Evolutionary conservation across 2,329 filamentous ascomycete genomes (phyloP).

Genomic region (Aspergillus niger): DNA sequence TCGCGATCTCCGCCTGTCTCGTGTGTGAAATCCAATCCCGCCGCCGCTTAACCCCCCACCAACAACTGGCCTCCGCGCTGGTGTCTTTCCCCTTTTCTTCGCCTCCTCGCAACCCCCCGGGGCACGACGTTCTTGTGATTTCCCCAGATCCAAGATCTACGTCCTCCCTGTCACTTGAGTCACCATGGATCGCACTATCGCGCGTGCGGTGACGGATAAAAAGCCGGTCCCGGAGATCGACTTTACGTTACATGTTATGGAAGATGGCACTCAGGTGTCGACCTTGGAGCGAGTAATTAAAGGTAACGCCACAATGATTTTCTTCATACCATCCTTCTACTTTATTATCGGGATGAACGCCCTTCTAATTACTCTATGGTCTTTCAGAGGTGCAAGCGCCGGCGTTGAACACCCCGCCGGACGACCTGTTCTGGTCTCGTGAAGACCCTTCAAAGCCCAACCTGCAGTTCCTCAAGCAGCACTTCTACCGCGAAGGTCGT

Average conservation of each 20-base stretch:
- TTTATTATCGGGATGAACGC: background rate
- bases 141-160: constrained; percentile 10
- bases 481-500: constrained; percentile 96
- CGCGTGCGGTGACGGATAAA: constrained; percentile 92
- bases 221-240: constrained; percentile 96
- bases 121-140: constrained; percentile 19
- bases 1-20: background rate
- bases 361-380: constrained; percentile 21
- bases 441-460: constrained; percentile 85
- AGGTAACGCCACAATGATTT: constrained; percentile 58
- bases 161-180: constrained; percentile 6
- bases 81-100: constrained; percentile 11
- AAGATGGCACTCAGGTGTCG: constrained; percentile 93
- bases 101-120: constrained; percentile 8
- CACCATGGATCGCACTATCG: constrained; percentile 56
- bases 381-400: constrained; percentile 90
- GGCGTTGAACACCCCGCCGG: constrained; percentile 85
- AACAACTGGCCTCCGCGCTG: constrained; percentile 8
- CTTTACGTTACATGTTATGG: constrained; percentile 98
- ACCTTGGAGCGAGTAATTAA: constrained; percentile 96
- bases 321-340: too few relatives aligned
- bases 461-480: constrained; percentile 92
- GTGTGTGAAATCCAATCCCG: constrained; percentile 9
- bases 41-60: constrained; percentile 9
- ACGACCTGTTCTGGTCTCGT: constrained; percentile 92